These are phyloP conservation scores for Pouteria campechiana DNA, from an alignment of 179 eudicot genomes.

Conservation along the genomic window DNA sequence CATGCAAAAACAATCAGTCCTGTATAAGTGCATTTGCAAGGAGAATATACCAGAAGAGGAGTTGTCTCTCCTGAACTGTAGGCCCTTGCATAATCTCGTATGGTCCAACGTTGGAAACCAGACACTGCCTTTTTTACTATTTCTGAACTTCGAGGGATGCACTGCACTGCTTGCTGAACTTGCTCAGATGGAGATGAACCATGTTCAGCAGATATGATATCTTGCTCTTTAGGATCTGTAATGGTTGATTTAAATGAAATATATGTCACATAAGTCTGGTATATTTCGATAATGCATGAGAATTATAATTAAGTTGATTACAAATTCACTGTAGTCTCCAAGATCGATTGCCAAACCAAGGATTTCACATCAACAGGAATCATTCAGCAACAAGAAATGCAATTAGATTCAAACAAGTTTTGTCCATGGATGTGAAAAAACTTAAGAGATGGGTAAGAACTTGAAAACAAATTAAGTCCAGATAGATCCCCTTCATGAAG, in stretches of 20 bases:
- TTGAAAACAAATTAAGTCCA: too few species aligned
- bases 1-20: neutral
- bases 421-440: too few species aligned
- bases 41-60: conserved; percentile 44
- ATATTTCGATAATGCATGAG: neutral
- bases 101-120: conserved; percentile 54
- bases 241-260: neutral
- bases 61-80: conserved; percentile 49
- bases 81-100: conserved; percentile 73
- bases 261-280: neutral
- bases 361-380: too few species aligned
- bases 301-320: too few species aligned
- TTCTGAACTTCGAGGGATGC: conserved; percentile 28
- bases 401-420: too few species aligned
- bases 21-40: neutral
- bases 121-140: conserved; percentile 11
- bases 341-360: too few species aligned
- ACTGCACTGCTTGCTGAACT: conserved; percentile 54
- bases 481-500: too few species aligned
- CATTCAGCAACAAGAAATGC: too few species aligned
- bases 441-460: too few species aligned
- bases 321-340: too few species aligned
- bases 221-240: conserved; percentile 43
- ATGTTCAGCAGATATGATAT: conserved; percentile 26
- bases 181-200: conserved; percentile 37